Evolutionary conservation across 306 rosid genomes (phyloP).

Genomic region (Glycine tomentella): DNA sequence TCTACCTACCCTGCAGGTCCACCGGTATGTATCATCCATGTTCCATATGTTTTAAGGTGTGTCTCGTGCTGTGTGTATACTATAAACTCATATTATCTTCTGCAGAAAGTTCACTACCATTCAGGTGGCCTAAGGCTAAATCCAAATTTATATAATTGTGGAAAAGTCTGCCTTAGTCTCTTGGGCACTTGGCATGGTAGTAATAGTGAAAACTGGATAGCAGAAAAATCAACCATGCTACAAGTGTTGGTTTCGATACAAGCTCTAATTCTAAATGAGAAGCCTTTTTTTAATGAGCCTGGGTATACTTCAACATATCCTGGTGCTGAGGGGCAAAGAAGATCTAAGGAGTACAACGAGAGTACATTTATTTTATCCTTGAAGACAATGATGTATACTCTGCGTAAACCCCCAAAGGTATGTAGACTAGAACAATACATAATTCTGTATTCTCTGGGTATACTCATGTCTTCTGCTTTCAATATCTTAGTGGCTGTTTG

Average conservation of each 20-base stretch:
- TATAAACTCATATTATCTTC: constrained; percentile 40
- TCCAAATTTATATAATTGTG: constrained; percentile 77
- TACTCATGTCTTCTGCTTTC: constrained; percentile 2
- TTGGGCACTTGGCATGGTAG: constrained; percentile 82
- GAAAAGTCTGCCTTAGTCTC: constrained; percentile 89
- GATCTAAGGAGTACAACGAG: constrained; percentile 73
- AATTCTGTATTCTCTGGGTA: constrained; percentile 4
- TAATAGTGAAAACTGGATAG: constrained; percentile 71
- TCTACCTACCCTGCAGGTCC: constrained; percentile 65
- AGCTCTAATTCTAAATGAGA: constrained; percentile 79
- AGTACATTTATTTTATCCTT: constrained; percentile 63
- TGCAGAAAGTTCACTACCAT: constrained; percentile 78
- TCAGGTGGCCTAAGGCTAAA: constrained; percentile 88
- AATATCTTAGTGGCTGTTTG: not conserved
- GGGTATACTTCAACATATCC: constrained; percentile 50
- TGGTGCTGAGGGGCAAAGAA: constrained; percentile 58
- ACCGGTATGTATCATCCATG: constrained; percentile 65
- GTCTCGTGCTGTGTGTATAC: constrained; percentile 36
- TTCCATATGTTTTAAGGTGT: constrained; percentile 25
- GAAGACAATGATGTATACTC: constrained; percentile 77
- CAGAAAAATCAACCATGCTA: constrained; percentile 80
- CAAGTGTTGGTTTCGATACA: constrained; percentile 90
- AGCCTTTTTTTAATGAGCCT: constrained; percentile 84
- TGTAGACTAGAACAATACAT: constrained; percentile 21
- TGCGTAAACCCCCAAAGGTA: constrained; percentile 82